Percentiles rank a stretch among this genome's conserved stretches.
Evolutionary conservation across 1,284 basidiomycete species (phyloP).

Genomic region (Rhodotorula sp.): DNA sequence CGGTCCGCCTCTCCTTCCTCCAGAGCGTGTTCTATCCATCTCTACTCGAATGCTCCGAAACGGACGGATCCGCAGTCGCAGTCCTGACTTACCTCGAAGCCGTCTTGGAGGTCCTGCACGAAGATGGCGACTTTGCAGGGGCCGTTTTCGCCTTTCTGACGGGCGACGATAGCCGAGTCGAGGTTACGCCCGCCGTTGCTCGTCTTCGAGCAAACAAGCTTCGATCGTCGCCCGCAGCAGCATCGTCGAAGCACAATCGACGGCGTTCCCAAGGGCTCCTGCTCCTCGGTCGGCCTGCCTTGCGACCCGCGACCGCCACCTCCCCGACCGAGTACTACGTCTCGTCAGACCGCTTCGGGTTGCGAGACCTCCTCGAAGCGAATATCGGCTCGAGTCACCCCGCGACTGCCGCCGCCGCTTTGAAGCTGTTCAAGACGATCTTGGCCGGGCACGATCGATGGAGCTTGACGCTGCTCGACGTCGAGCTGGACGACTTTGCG

Average conservation of each 20-base stretch:
- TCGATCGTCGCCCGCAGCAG: not conserved
- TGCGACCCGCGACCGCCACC: constrained; percentile 40
- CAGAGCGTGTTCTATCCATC: constrained; percentile 83
- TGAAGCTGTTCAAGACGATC: constrained; percentile 75
- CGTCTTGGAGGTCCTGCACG: constrained; percentile 69
- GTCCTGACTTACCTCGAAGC: constrained; percentile 96
- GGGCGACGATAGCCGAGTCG: constrained; percentile 68
- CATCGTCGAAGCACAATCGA: constrained; percentile 50
- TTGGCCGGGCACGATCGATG: constrained; percentile 66
- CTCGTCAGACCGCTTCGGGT: constrained; percentile 77
- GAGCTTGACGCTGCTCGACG: constrained; percentile 65
- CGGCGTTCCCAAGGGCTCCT: constrained; percentile 81
- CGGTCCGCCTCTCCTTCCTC: constrained; percentile 36
- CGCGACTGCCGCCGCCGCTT: constrained; percentile 66
- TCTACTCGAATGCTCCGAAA: constrained; percentile 85
- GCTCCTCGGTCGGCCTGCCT: constrained; percentile 68
- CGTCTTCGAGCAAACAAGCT: not conserved
- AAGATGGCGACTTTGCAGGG: constrained; percentile 64
- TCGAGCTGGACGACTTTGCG: constrained; percentile 65
- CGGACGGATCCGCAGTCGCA: constrained; percentile 89
- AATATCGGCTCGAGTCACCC: constrained; percentile 69
- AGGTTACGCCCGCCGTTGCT: not conserved
- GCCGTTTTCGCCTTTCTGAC: constrained; percentile 73
- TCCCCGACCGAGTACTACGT: constrained; percentile 74
- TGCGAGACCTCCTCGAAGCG: constrained; percentile 79